Evolutionary conservation across 345 rosid species (phyloP), one percentile per base, ranked within the genome.

Genomic region (Melastoma malabathricum): DNA sequence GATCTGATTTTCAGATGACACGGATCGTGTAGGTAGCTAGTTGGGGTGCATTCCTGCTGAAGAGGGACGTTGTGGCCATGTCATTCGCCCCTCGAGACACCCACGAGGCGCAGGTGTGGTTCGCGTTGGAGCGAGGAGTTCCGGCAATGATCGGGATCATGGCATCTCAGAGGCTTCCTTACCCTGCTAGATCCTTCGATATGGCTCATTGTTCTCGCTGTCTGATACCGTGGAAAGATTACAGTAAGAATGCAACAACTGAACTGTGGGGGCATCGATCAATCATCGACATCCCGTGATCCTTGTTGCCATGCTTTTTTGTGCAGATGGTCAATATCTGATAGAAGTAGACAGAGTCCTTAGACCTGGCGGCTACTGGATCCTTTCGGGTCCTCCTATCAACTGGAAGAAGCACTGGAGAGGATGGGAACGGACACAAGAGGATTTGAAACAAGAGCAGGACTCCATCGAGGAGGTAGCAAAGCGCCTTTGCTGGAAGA

Each of bases 141-240:
- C 98, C 98, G 47, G 94, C 95, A 5, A 81, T 92, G 70, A 84
- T 92, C 44, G 93, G 89, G 41, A 62, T 92, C 47, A 77, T 92
- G 93, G 84, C 75, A 60, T 77, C 98, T 6, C 70, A 73, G 62
- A 76, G 97, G 58, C 89, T 82, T 74, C 94, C 96, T 54, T 92
- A 82, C 62, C 95, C 98, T 4, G 82, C 98, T 31, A 77, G 98
- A 74, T 82, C 96, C 63, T 92, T 92, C 39, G 98, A 92, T 63
- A 72, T 92, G 77, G 98, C 98, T 51, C 96, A 92, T 47, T 92
- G 96, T 51, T 92, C 97, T 59, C 96, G 98, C 50, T 92, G 96
- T 74, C 70, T 84, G 67, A 92, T 92, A 62, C 96, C 96, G 44
- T 92, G 98, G 98, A 51, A 57, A 8, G 51, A 73, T 6, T 59